phyloP scores from a whole-genome alignment of 2,329 filamentous ascomycete species.

The Aspergillus brunneoviolaceus region DNA sequence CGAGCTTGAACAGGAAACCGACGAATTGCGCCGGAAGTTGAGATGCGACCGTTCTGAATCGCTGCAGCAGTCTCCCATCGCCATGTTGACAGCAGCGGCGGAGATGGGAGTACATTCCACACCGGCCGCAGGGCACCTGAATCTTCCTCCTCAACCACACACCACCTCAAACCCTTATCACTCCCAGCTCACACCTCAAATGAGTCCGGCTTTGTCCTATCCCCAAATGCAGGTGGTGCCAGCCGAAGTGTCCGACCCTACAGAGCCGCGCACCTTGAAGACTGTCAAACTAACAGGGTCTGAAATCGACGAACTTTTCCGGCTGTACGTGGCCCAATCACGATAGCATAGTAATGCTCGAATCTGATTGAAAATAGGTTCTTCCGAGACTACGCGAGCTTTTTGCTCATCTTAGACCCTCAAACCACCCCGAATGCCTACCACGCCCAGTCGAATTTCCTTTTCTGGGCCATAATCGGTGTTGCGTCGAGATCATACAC shows the following conservation, averaged over 20 bases:
- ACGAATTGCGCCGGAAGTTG: slow-evolving; percentile 38
- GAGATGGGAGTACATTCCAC: slow-evolving; percentile 29
- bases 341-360: neutral
- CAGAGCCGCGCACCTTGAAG: slow-evolving; percentile 32
- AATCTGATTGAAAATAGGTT: slow-evolving; percentile 26
- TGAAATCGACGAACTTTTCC: slow-evolving; percentile 42
- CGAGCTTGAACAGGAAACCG: slow-evolving; percentile 39
- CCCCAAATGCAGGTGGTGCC: slow-evolving; percentile 10
- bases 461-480: slow-evolving; percentile 72
- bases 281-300: slow-evolving; percentile 29
- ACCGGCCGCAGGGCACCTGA: neutral
- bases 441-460: slow-evolving; percentile 71
- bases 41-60: slow-evolving; percentile 25
- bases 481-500: slow-evolving; percentile 39
- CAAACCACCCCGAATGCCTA: slow-evolving; percentile 69
- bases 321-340: slow-evolving; percentile 25
- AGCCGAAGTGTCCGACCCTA: slow-evolving; percentile 17
- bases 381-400: slow-evolving; percentile 39
- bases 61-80: slow-evolving; percentile 25
- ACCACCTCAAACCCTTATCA: slow-evolving; percentile 22
- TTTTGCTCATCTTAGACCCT: slow-evolving; percentile 41
- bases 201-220: slow-evolving; percentile 18
- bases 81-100: slow-evolving; percentile 31
- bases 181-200: slow-evolving; percentile 22
- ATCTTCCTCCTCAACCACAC: slow-evolving; percentile 20